Conservation (phyloP, 495 filamentous ascomycete species). For the Tetracladium marchalianum region DNA sequence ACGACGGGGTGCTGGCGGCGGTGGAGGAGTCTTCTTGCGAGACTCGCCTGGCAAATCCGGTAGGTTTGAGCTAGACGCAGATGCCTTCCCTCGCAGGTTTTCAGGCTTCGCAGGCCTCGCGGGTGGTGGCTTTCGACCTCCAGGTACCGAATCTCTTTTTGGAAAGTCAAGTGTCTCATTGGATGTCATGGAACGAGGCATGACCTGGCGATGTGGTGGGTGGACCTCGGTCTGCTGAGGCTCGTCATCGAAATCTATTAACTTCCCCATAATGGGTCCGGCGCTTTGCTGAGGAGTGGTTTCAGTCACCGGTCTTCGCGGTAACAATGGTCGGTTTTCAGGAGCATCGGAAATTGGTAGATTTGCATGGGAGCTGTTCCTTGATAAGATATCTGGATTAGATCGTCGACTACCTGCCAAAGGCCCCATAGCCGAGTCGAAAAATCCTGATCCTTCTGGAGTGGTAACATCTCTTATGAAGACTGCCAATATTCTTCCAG, state of each 20-base stretch:
- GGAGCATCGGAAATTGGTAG: constrained; percentile 19
- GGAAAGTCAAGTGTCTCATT: constrained; percentile 12
- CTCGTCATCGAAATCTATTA: constrained; percentile 23
- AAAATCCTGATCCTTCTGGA: constrained; percentile 55
- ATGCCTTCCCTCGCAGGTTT: constrained; percentile 40
- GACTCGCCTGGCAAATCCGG: constrained; percentile 1
- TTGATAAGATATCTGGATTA: not conserved
- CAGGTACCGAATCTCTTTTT: constrained; percentile 13
- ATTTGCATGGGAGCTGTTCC: constrained; percentile 6
- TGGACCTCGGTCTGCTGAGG: constrained; percentile 19
- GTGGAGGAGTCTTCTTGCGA: constrained; percentile 7
- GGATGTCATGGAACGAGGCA: constrained; percentile 24
- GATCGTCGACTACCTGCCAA: constrained; percentile 18
- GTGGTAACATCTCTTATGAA: constrained; percentile 96
- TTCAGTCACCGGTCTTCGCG: constrained; percentile 14
- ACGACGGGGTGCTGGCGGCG: constrained; percentile 10
- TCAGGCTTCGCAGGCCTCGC: constrained; percentile 56
- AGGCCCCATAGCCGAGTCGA: constrained; percentile 55
- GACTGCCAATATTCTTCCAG: constrained; percentile 65
- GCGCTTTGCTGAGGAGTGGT: constrained; percentile 10
- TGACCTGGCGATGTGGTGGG: constrained; percentile 28
- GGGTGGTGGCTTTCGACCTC: constrained; percentile 39
- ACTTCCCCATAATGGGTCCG: constrained; percentile 18
- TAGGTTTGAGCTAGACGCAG: constrained; percentile 9
- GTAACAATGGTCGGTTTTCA: constrained; percentile 16